Conservation (phyloP, 306 rosid species). For the Lathyrus oleraceus region DNA sequence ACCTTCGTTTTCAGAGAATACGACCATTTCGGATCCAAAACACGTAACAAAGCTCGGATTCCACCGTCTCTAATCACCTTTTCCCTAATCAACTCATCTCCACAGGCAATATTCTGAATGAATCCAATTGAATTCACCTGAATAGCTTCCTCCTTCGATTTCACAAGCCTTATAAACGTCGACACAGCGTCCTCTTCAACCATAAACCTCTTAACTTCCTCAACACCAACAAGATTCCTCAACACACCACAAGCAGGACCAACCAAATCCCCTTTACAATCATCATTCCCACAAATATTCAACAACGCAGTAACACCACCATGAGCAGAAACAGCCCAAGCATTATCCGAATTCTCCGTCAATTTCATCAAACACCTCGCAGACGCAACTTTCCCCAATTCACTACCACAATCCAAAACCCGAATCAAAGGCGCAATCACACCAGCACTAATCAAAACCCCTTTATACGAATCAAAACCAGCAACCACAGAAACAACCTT, state of each 20-base stretch:
- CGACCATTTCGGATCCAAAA: constrained; percentile 58
- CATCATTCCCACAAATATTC: constrained; percentile 54
- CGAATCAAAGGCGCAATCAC: constrained; percentile 69
- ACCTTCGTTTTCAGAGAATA: constrained; percentile 58
- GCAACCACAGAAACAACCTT: constrained; percentile 58
- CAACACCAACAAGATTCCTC: constrained; percentile 75
- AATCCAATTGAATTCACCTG: constrained; percentile 73
- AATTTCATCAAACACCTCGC: constrained; percentile 69
- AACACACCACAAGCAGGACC: constrained; percentile 79
- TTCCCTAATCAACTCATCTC: constrained; percentile 57
- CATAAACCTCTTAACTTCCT: constrained; percentile 85
- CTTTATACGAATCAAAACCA: constrained; percentile 62
- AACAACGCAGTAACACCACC: constrained; percentile 83
- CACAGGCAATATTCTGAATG: constrained; percentile 63
- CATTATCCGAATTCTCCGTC: constrained; percentile 83
- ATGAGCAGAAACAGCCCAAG: constrained; percentile 91
- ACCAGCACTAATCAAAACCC: constrained; percentile 58
- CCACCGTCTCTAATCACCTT: constrained; percentile 74
- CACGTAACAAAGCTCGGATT: constrained; percentile 54
- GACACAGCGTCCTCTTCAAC: constrained; percentile 74
- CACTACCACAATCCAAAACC: constrained; percentile 73
- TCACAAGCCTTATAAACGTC: constrained; percentile 54
- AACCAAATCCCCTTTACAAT: constrained; percentile 56
- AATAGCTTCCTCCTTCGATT: constrained; percentile 68
- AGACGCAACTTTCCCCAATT: constrained; percentile 52